Evolutionary conservation across 768 basidiomycete genomes (phyloP), one percentile per base, ranked within the genome.

Genomic region (Candolleomyces efflorescens): DNA sequence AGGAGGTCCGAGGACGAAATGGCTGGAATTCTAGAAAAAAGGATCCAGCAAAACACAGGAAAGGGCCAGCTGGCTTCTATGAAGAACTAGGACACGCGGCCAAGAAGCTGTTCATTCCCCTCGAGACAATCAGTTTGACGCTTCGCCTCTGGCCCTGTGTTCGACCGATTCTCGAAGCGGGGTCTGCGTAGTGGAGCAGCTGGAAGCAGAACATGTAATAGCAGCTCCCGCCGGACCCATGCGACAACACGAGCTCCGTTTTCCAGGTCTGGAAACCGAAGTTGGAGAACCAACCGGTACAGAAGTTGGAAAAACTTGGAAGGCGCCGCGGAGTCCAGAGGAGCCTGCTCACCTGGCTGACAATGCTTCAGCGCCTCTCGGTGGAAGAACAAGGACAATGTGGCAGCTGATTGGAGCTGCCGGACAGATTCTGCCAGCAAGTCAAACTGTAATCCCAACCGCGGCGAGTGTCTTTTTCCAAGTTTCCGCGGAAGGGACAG

Each of bases 1-100:
- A 22, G 49, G 32, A n/a, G 37, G 60, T 61, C 53, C 60, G 54
- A 55, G 60, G 53, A 58, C 27, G 49, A 24, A 15, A 1, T 18
- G 13, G 27, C 20, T 53, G 39, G 27, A 51, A 17, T 49, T 39
- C 46, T 49, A 26, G 32, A 27, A 54, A 27, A 15, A 23, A 13
- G 39, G 27, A 15, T 45, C 22, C 43, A 15, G 20, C 41, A 43
- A 17, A 43, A 43, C 41, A 43, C 32, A 32, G 32, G 7, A 32
- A 52, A 37, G 50, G 27, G 32, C 32, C 32, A 32, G 32, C 32
- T 32, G 32, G 32, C 32, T 32, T 32, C 32, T 41, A 39, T 37
- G 32, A 6, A 43, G 41, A 43, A 43, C 9, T 5, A 12, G 41
- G 41, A 5, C 41, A 20, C 18, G 41, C 13, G 17, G 15, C 18